Conservation (phyloP, 345 rosid species). For the Eucalyptus erythrocorys region DNA sequence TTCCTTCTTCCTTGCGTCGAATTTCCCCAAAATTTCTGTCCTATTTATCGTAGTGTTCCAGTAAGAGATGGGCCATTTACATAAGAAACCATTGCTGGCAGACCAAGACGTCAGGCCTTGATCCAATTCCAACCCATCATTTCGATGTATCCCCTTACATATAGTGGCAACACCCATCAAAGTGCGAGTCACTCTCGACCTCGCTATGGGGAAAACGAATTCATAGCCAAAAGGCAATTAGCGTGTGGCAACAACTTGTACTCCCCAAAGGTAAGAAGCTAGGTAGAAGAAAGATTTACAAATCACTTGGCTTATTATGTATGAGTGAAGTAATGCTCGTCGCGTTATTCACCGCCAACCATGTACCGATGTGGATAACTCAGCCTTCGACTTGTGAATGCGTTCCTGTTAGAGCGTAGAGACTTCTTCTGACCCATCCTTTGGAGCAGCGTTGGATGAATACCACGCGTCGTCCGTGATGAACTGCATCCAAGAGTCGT, state of each 20-base stretch:
- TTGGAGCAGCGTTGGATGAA: conserved; percentile 20
- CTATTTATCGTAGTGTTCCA: neutral
- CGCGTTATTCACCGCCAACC: neutral
- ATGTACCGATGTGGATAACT: neutral
- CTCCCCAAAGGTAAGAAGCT: neutral
- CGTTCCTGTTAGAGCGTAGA: neutral
- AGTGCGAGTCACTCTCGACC: neutral
- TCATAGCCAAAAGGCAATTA: neutral
- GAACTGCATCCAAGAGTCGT: conserved; percentile 98
- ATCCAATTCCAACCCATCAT: neutral
- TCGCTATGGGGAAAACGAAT: neutral
- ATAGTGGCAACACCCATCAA: neutral
- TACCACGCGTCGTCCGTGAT: conserved; percentile 88
- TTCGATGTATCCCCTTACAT: neutral
- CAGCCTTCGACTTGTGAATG: neutral
- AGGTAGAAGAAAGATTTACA: neutral
- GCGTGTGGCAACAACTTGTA: neutral
- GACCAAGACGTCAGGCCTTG: neutral
- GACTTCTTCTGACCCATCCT: neutral
- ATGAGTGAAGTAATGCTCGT: neutral
- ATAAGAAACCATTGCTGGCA: neutral
- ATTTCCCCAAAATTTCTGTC: neutral
- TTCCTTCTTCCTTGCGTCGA: neutral
- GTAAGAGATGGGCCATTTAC: neutral
- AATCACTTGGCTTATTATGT: neutral